phyloP scores from a whole-genome alignment of 2,329 filamentous ascomycete genomes.

The Pseudocercospora eumusae region DNA sequence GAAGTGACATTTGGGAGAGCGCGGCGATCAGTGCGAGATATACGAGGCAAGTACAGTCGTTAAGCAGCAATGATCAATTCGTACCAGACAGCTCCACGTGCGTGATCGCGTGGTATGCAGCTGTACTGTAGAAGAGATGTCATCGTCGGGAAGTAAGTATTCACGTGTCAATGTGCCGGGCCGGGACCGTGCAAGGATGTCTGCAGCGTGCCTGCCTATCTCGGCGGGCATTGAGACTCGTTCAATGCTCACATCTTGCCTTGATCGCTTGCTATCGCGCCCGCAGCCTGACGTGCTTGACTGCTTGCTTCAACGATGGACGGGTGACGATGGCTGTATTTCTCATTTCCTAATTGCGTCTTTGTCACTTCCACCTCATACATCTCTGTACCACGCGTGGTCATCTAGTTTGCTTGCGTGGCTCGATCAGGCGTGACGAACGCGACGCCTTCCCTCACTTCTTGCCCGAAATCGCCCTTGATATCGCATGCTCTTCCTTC shows the following conservation, averaged over 20 bases:
- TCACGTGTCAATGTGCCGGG: neutral
- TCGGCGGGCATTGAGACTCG: conserved; percentile 6
- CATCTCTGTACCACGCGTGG: conserved; percentile 3
- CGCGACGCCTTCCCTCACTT: neutral
- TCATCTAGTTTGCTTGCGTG: neutral
- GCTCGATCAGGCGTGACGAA: neutral
- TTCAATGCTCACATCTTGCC: neutral
- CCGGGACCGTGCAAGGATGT: neutral
- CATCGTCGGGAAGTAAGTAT: neutral
- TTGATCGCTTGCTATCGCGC: neutral
- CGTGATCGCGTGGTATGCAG: neutral
- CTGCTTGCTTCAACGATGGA: neutral
- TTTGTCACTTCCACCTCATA: conserved; percentile 3
- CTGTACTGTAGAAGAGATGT: neutral
- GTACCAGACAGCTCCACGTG: neutral
- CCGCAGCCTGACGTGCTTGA: conserved; percentile 1
- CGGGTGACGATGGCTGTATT: neutral
- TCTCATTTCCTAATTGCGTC: neutral
- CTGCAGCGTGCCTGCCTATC: neutral
- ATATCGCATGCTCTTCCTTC: neutral
- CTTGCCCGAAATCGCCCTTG: neutral
- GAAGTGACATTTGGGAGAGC: conserved; percentile 3
- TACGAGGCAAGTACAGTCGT: neutral
- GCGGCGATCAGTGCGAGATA: neutral
- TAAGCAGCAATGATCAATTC: neutral